A percentile compares a stretch with the other conserved stretches of the same genome.
phyloP scores from a whole-genome alignment of 139 green algal species.

The Chlorella sorokiniana region DNA sequence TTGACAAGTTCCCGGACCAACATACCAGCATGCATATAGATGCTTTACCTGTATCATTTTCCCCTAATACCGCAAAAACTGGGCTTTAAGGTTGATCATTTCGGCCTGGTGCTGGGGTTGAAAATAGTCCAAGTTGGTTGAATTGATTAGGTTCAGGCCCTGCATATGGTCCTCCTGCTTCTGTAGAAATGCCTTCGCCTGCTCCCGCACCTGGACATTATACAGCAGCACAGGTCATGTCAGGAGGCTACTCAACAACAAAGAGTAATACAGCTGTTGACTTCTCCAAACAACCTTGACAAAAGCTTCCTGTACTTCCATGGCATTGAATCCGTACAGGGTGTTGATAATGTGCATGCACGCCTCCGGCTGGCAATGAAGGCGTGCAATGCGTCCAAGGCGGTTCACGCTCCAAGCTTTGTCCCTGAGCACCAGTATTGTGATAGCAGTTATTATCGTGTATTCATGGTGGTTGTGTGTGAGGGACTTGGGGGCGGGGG shows the following conservation, averaged over 20 bases:
- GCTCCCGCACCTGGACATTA: constrained; percentile 31
- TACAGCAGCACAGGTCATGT: background rate
- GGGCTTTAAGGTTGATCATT: constrained; percentile 87
- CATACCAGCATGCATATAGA: background rate
- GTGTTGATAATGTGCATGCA: constrained; percentile 84
- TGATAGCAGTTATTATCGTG: background rate
- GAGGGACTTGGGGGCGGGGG: too few species aligned
- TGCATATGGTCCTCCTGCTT: constrained; percentile 58
- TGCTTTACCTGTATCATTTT: constrained; percentile 27
- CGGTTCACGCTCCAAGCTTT: constrained; percentile 96
- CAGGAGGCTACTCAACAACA: too few species aligned
- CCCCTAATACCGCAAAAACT: constrained; percentile 65
- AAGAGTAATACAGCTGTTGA: too few species aligned
- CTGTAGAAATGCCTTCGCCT: constrained; percentile 67
- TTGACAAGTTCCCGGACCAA: background rate
- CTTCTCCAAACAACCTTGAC: too few species aligned
- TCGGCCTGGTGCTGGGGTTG: constrained; percentile 81
- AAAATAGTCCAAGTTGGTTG: constrained; percentile 98
- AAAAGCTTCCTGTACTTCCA: constrained; percentile 99
- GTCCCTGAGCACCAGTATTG: constrained; percentile 54
- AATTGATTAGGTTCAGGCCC: constrained; percentile 91
- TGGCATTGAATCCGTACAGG: constrained; percentile 95
- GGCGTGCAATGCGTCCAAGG: constrained; percentile 81
- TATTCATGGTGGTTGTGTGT: background rate
- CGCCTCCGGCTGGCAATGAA: constrained; percentile 64